These are phyloP conservation scores for Chaetomium tenue DNA, from an alignment of 495 filamentous ascomycete genomes.

Conservation along the genomic window DNA sequence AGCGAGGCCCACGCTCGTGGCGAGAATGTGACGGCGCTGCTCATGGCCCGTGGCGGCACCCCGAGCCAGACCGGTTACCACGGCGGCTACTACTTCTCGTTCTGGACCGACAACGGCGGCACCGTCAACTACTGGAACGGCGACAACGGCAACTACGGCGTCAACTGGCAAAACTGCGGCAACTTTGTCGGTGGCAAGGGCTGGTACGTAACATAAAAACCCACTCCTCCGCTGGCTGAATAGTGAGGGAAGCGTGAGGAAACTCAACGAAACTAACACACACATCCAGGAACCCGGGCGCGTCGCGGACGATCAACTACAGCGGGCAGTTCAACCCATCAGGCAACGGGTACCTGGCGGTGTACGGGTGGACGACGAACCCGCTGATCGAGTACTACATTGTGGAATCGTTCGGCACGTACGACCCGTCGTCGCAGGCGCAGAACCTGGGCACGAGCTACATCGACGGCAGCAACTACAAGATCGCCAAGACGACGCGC, in stretches of 20 bases:
- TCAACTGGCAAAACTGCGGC: conserved; percentile 52
- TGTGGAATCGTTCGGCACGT: conserved; percentile 50
- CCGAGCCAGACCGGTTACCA: conserved; percentile 45
- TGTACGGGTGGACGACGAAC: not conserved
- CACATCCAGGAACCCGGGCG: conserved; percentile 46
- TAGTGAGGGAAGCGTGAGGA: too few species aligned
- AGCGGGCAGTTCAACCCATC: conserved; percentile 52
- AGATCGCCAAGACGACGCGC: conserved; percentile 40
- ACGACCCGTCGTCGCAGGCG: conserved; percentile 52
- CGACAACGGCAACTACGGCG: conserved; percentile 50
- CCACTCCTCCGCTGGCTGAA: not conserved
- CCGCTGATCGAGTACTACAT: not conserved
- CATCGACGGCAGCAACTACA: conserved; percentile 61
- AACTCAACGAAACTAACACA: not conserved
- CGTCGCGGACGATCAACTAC: conserved; percentile 50
- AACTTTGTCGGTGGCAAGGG: conserved; percentile 65
- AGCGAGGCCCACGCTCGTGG: conserved; percentile 19
- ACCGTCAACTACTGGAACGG: conserved; percentile 57
- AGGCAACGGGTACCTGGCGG: not conserved
- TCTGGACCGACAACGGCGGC: conserved; percentile 59
- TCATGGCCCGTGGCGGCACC: conserved; percentile 34
- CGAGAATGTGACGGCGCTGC: conserved; percentile 15
- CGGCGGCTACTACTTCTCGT: conserved; percentile 58
- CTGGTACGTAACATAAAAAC: conserved; percentile 36
- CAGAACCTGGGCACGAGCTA: conserved; percentile 45